A percentile compares a stretch with the other conserved stretches of the same genome.
phyloP scores from a whole-genome alignment of 2,329 filamentous ascomycete species.

The Calonectria crousiana region DNA sequence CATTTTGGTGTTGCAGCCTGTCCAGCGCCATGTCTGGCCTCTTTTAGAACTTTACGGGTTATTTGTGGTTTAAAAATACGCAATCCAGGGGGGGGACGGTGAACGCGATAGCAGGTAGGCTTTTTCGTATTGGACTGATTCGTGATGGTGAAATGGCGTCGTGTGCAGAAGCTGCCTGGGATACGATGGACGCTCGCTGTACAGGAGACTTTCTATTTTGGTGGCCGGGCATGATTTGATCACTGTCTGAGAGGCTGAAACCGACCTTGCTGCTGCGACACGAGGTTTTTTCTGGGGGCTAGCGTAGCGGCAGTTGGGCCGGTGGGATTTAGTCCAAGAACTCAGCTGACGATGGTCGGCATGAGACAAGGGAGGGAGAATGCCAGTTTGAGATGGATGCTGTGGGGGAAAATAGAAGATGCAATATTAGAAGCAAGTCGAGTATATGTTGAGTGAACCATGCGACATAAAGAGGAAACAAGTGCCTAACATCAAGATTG shows the following conservation, averaged over 20 bases:
- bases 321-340: neutral
- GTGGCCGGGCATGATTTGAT: neutral
- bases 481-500: neutral
- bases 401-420: neutral
- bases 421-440: neutral
- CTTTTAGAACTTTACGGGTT: neutral
- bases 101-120: neutral
- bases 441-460: neutral
- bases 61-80: neutral
- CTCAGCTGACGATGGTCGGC: neutral
- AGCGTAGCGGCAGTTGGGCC: neutral
- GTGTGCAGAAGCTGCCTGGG: slow-evolving; percentile 1
- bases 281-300: neutral
- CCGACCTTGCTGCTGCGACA: slow-evolving; percentile 12
- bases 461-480: neutral
- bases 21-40: neutral
- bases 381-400: neutral
- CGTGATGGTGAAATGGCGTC: neutral
- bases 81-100: neutral
- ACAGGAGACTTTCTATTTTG: slow-evolving; percentile 22
- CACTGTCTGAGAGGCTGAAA: slow-evolving; percentile 12
- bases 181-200: slow-evolving; percentile 6
- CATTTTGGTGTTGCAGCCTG: neutral
- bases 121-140: neutral
- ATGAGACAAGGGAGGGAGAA: neutral